These are phyloP conservation scores for Ogataea paraovalis DNA, from an alignment of 805 yeast species.

Conservation along the genomic window DNA sequence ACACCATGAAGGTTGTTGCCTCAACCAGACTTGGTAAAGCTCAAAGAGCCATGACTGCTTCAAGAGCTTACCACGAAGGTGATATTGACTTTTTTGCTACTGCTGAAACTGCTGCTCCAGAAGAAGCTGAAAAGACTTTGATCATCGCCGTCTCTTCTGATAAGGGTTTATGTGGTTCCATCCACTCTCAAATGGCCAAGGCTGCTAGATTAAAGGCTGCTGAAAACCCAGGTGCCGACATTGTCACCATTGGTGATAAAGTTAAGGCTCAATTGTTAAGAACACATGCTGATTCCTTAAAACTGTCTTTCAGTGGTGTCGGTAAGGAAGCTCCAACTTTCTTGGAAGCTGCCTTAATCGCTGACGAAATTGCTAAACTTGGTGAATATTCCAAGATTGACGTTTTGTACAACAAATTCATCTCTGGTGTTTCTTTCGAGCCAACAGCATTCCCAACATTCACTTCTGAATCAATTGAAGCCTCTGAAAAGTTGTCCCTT, in stretches of 20 bases:
- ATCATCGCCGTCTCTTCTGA: conserved; percentile 90
- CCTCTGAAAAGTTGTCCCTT: conserved; percentile 79
- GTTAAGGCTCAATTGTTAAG: conserved; percentile 84
- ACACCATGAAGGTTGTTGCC: conserved; percentile 99
- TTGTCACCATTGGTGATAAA: conserved; percentile 93
- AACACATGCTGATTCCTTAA: conserved; percentile 65
- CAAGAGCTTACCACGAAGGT: conserved; percentile 79
- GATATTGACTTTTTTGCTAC: conserved; percentile 75
- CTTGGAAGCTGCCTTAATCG: conserved; percentile 80
- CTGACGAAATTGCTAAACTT: conserved; percentile 73
- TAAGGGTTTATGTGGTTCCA: conserved; percentile 98
- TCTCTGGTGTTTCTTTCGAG: conserved; percentile 85
- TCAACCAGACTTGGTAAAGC: conserved; percentile 95
- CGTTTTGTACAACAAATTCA: conserved; percentile 82
- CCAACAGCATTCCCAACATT: conserved; percentile 67
- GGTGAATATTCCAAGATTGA: conserved; percentile 74
- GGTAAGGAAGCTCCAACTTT: conserved; percentile 98
- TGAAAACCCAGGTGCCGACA: conserved; percentile 64
- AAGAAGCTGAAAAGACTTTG: conserved; percentile 53
- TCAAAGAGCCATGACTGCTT: conserved; percentile 86
- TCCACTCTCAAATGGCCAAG: conserved; percentile 93
- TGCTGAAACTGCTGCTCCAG: conserved; percentile 68
- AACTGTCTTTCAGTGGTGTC: conserved; percentile 79
- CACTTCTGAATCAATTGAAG: conserved; percentile 67
- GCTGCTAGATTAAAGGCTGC: conserved; percentile 67